Percentiles rank a stretch among this genome's conserved stretches.
Evolutionary conservation across 1,284 basidiomycete genomes (phyloP).

Genomic region (Polyporus tsugae): DNA sequence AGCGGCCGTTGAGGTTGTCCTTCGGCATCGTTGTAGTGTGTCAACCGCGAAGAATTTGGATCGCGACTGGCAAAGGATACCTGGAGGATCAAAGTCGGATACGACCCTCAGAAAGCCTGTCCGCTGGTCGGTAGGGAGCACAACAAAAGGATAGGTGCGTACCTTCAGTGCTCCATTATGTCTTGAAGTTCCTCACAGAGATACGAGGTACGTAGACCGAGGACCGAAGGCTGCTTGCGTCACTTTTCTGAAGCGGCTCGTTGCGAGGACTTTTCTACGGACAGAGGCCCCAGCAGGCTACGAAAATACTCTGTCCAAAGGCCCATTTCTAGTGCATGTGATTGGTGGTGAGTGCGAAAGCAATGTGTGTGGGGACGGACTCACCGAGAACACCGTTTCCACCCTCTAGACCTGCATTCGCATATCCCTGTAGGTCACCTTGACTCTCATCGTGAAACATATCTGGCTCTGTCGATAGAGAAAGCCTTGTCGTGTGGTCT

Average conservation of each 20-base stretch:
- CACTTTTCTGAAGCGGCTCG: no score
- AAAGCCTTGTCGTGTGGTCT: background rate
- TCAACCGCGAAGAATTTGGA: conserved; percentile 4
- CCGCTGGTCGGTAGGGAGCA: background rate
- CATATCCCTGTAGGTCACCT: background rate
- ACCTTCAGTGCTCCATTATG: background rate
- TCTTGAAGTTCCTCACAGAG: background rate
- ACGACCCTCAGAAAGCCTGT: background rate
- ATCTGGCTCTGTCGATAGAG: no score
- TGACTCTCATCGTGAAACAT: no score
- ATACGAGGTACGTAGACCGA: background rate
- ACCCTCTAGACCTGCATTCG: background rate
- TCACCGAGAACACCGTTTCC: conserved; percentile 2
- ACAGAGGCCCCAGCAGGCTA: no score
- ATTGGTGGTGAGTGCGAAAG: background rate
- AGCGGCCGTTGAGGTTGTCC: no score
- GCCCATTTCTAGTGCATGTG: no score
- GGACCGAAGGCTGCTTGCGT: no score
- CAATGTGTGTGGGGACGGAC: background rate
- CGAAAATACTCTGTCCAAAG: no score
- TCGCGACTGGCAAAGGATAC: background rate
- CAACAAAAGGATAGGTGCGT: background rate
- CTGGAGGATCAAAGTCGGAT: background rate
- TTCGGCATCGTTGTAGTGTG: background rate
- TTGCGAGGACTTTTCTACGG: no score